A percentile compares a stretch with the other conserved stretches of the same genome.
phyloP scores from a whole-genome alignment of 306 rosid genomes.

The Alnus glutinosa region DNA sequence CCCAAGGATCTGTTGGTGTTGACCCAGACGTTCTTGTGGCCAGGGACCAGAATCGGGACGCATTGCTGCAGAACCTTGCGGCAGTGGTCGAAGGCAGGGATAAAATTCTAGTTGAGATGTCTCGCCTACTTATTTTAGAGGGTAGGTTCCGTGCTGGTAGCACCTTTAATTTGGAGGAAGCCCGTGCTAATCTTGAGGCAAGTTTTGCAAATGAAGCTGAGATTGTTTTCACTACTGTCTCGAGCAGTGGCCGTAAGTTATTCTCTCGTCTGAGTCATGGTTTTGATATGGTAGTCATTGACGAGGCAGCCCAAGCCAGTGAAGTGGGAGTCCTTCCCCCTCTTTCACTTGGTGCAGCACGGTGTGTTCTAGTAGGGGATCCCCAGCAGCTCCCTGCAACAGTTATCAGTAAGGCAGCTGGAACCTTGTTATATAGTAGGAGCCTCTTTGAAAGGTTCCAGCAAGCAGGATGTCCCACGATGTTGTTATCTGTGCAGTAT shows the following conservation, averaged over 20 bases:
- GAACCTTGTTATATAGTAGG: slow-evolving; percentile 92
- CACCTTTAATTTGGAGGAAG: slow-evolving; percentile 90
- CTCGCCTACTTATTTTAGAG: slow-evolving; percentile 86
- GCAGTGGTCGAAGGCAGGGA: slow-evolving; percentile 94
- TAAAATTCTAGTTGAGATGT: slow-evolving; percentile 87
- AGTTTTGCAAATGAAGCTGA: slow-evolving; percentile 99
- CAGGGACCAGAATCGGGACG: slow-evolving; percentile 84
- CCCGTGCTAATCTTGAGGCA: slow-evolving; percentile 94
- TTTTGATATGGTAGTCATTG: slow-evolving; percentile 99
- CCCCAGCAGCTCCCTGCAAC: slow-evolving; percentile 99
- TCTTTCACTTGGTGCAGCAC: slow-evolving; percentile 94
- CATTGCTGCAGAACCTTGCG: slow-evolving; percentile 85
- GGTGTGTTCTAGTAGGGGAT: slow-evolving; percentile 99
- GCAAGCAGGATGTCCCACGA: slow-evolving; percentile 93
- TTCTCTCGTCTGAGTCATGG: slow-evolving; percentile 98
- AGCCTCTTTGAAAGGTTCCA: slow-evolving; percentile 98
- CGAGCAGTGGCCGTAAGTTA: slow-evolving; percentile 97
- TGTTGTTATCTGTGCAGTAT: slow-evolving; percentile 93
- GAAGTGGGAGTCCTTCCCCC: slow-evolving; percentile 97
- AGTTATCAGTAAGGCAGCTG: slow-evolving; percentile 99
- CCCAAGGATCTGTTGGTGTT: slow-evolving; percentile 97
- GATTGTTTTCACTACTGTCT: slow-evolving; percentile 94
- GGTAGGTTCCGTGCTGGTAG: slow-evolving; percentile 81
- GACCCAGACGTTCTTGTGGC: slow-evolving; percentile 93
- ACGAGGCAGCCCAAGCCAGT: slow-evolving; percentile 99